Conservation (phyloP, 2,329 filamentous ascomycete genomes). For the Apiospora aurea region DNA sequence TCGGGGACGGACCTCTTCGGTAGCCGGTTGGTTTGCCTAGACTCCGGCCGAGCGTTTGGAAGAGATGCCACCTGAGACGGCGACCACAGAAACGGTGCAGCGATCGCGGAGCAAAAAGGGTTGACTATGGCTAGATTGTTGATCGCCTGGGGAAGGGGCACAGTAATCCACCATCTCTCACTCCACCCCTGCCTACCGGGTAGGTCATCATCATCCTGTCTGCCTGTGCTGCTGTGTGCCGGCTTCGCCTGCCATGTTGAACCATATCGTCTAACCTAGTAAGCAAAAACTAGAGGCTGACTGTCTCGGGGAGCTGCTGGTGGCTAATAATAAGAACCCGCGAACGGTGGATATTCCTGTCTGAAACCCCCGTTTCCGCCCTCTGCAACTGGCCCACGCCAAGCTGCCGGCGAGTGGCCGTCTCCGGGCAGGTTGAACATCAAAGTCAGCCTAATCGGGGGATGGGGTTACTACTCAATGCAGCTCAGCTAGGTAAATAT, state of each 20-base stretch:
- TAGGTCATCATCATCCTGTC: not conserved
- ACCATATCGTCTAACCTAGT: not conserved
- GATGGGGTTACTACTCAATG: not conserved
- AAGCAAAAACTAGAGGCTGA: not conserved
- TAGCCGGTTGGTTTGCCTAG: not conserved
- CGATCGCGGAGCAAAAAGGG: not conserved
- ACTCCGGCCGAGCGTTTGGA: conserved; percentile 1
- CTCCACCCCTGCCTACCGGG: not conserved
- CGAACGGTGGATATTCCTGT: not conserved
- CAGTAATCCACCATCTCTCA: not conserved
- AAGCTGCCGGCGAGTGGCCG: not conserved
- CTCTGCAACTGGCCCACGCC: not conserved
- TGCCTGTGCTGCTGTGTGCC: not conserved
- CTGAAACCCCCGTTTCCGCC: not conserved
- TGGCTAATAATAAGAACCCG: not conserved
- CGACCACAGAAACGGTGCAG: conserved; percentile 5
- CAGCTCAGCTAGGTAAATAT: not conserved
- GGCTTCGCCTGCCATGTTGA: not conserved
- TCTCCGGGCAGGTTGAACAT: not conserved
- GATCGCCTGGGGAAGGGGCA: conserved; percentile 10
- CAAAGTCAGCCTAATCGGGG: not conserved
- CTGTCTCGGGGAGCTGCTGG: not conserved
- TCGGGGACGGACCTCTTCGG: not conserved
- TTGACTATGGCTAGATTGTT: not conserved
- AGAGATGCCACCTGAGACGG: conserved; percentile 15